These are phyloP conservation scores for Chlorella sp. DNA, from an alignment of 139 green algal genomes.

Conservation along the genomic window DNA sequence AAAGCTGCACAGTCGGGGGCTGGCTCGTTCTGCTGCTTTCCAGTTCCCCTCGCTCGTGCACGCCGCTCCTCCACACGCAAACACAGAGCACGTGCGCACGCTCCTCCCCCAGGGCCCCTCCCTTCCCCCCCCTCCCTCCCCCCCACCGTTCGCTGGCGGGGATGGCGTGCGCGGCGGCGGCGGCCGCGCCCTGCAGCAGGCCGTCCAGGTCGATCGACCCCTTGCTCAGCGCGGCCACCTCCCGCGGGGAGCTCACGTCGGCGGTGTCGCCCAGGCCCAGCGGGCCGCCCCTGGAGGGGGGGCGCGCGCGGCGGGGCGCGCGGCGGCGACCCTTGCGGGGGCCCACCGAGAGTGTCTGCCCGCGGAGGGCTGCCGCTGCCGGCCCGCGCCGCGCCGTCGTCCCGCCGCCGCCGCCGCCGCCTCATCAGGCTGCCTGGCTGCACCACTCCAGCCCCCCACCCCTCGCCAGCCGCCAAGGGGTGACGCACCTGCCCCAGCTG, in stretches of 20 bases:
- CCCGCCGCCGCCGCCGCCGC: not conserved
- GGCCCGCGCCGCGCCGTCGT: not conserved
- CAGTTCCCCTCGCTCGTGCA: not conserved
- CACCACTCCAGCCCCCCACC: slow-evolving; percentile 1
- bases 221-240: slow-evolving; percentile 51
- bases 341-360: not conserved
- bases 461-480: slow-evolving; percentile 73
- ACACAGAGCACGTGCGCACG: not conserved
- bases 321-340: too few relatives aligned
- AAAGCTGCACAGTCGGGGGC: too few relatives aligned
- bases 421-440: not conserved
- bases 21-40: not conserved
- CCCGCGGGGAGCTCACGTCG: slow-evolving; percentile 56
- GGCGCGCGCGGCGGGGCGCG: not conserved
- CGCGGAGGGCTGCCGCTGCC: not conserved
- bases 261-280: slow-evolving; percentile 76
- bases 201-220: slow-evolving; percentile 32
- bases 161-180: too few relatives aligned
- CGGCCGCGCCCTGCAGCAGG: slow-evolving; percentile 20
- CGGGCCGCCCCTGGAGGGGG: slow-evolving; percentile 55
- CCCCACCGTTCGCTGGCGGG: too few relatives aligned
- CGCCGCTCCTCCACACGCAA: not conserved
- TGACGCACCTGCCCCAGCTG: slow-evolving; percentile 82
- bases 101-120: too few relatives aligned
- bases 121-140: not conserved